A percentile compares a stretch with the other conserved stretches of the same genome.
Evolutionary conservation across 345 rosid genomes (phyloP).

Genomic region (Clausena lansium): DNA sequence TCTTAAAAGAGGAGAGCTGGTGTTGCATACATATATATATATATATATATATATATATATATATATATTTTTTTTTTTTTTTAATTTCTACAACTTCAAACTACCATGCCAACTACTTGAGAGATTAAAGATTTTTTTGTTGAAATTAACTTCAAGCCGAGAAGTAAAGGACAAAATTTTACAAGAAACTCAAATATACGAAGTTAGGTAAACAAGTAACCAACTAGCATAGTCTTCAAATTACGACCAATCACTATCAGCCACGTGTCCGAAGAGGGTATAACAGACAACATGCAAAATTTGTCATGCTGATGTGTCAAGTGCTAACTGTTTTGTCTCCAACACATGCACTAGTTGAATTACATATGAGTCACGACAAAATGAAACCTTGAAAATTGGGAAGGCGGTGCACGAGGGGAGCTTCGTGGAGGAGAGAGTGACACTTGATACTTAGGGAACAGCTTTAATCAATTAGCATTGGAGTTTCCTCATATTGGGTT

Average conservation of each 20-base stretch:
- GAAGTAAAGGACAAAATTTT: no score
- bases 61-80: background rate
- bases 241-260: background rate
- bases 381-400: background rate
- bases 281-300: background rate
- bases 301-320: background rate
- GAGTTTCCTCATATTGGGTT: conserved; percentile 41
- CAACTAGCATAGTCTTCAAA: background rate
- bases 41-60: no score
- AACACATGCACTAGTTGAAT: background rate
- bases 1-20: background rate
- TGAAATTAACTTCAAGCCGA: background rate
- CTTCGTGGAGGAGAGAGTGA: background rate
- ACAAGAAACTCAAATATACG: no score
- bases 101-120: background rate
- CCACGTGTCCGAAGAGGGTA: background rate
- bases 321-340: background rate
- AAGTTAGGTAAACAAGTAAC: background rate
- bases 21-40: background rate
- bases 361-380: background rate
- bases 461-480: conserved; percentile 27
- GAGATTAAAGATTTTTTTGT: background rate
- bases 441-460: background rate
- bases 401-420: background rate
- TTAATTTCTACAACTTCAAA: background rate